Percentiles rank a stretch among this genome's conserved stretches.
These are phyloP conservation scores for Sugiyamaella americana DNA, from an alignment of 805 yeast genomes.

Conservation along the genomic window DNA sequence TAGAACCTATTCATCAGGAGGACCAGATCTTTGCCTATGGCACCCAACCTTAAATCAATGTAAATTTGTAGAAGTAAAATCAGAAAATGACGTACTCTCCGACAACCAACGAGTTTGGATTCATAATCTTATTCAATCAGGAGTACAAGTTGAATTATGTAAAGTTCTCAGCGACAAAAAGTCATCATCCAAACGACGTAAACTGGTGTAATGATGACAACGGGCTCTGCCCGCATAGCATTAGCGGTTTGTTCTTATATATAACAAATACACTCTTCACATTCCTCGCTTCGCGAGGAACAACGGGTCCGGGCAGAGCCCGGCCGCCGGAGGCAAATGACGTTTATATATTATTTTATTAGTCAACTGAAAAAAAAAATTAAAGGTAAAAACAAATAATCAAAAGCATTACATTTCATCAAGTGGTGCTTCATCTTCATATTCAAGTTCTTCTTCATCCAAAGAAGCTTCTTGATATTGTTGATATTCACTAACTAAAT, in stretches of 20 bases:
- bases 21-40: slow-evolving; percentile 35
- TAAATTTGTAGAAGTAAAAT: slow-evolving; percentile 33
- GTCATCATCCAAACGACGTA: neutral
- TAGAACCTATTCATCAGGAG: slow-evolving; percentile 26
- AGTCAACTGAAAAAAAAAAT: slow-evolving; percentile 1
- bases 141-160: slow-evolving; percentile 32
- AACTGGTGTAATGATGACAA: neutral
- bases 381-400: neutral
- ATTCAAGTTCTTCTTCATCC: slow-evolving; percentile 67
- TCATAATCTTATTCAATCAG: slow-evolving; percentile 25
- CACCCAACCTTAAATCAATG: slow-evolving; percentile 15
- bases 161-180: slow-evolving; percentile 12
- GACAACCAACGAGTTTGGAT: slow-evolving; percentile 36
- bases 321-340: neutral
- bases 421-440: slow-evolving; percentile 34
- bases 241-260: no score
- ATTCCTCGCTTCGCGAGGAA: neutral
- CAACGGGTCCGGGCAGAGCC: neutral
- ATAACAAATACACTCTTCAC: no score
- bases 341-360: no score
- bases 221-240: no score
- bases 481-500: slow-evolving; percentile 82
- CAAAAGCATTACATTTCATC: slow-evolving; percentile 7
- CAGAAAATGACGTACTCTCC: slow-evolving; percentile 34
- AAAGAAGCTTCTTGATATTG: slow-evolving; percentile 82